Conservation (phyloP, 768 basidiomycete genomes). For the Boletellus emodensis region DNA sequence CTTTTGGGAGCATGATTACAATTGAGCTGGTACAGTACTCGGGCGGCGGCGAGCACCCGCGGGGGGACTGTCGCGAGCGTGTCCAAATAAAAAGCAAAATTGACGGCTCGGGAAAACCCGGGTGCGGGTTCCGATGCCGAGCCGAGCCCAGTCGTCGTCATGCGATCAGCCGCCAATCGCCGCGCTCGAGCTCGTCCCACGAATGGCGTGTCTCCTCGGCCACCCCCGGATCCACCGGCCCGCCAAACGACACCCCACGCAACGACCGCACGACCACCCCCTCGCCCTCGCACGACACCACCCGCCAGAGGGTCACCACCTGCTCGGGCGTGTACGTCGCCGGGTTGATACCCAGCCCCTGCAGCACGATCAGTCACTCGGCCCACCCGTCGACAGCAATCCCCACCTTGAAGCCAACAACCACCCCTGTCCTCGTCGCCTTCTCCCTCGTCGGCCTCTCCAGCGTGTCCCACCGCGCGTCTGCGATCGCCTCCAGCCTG, state of each 20-base stretch:
- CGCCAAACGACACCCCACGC: conserved; percentile 27
- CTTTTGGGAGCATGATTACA: conserved; percentile 70
- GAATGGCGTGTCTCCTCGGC: conserved; percentile 11
- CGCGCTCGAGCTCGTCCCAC: conserved; percentile 28
- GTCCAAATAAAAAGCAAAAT: conserved; percentile 15
- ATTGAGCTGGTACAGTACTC: conserved; percentile 1
- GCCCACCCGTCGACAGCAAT: background rate
- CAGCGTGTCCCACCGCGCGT: conserved; percentile 20
- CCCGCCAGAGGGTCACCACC: conserved; percentile 43
- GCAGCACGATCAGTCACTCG: background rate
- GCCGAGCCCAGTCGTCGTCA: conserved; percentile 1
- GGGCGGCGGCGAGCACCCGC: background rate
- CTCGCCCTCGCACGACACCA: conserved; percentile 24
- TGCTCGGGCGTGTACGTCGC: conserved; percentile 57
- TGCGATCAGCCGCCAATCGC: conserved; percentile 27
- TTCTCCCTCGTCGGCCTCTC: conserved; percentile 19
- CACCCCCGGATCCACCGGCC: conserved; percentile 20
- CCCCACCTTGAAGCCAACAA: conserved; percentile 51
- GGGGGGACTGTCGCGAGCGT: background rate
- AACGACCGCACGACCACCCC: conserved; percentile 17
- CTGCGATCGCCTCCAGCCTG: conserved; percentile 9
- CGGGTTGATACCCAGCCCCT: conserved; percentile 61
- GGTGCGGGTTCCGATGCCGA: conserved; percentile 1
- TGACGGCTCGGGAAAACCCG: conserved; percentile 20
- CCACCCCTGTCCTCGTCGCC: conserved; percentile 27